Evolutionary conservation across 2,329 filamentous ascomycete genomes (phyloP).

Genomic region (Thelonectria olida): DNA sequence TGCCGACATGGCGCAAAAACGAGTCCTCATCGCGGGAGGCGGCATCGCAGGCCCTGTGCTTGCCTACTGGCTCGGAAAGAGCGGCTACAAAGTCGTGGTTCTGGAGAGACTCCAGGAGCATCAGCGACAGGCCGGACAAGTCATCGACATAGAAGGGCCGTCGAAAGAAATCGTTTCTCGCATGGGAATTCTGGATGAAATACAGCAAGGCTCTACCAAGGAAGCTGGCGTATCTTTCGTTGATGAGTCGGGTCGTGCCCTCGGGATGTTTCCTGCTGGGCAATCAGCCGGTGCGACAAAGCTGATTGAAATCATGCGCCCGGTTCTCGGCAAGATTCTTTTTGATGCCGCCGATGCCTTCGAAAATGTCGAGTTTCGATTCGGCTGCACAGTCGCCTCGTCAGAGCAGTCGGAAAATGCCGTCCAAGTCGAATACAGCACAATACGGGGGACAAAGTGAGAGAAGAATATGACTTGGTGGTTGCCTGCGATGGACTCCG

Average conservation of each 20-base stretch:
- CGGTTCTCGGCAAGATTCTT: background rate
- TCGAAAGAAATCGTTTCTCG: background rate
- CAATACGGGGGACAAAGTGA: background rate
- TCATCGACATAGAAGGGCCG: background rate
- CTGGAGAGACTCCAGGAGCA: background rate
- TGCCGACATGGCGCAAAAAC: background rate
- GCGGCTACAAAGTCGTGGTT: background rate
- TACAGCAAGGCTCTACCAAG: too few species aligned
- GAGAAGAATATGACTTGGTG: background rate
- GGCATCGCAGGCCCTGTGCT: constrained; percentile 28
- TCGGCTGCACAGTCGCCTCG: background rate
- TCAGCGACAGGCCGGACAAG: background rate
- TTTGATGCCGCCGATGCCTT: too few species aligned
- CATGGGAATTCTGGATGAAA: background rate
- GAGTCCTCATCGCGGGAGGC: constrained; percentile 27
- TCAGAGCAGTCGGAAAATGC: too few species aligned
- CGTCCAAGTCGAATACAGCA: too few species aligned
- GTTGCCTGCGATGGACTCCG: background rate
- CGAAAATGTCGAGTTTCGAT: too few species aligned
- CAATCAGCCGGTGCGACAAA: too few species aligned
- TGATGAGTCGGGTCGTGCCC: too few species aligned
- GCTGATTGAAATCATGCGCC: background rate
- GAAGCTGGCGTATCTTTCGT: too few species aligned
- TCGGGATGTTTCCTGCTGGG: too few species aligned
- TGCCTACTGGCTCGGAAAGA: constrained; percentile 21